Evolutionary conservation across 495 filamentous ascomycete genomes (phyloP), one percentile per base, ranked within the genome.

Genomic region (Penicillium atrosanguineum): DNA sequence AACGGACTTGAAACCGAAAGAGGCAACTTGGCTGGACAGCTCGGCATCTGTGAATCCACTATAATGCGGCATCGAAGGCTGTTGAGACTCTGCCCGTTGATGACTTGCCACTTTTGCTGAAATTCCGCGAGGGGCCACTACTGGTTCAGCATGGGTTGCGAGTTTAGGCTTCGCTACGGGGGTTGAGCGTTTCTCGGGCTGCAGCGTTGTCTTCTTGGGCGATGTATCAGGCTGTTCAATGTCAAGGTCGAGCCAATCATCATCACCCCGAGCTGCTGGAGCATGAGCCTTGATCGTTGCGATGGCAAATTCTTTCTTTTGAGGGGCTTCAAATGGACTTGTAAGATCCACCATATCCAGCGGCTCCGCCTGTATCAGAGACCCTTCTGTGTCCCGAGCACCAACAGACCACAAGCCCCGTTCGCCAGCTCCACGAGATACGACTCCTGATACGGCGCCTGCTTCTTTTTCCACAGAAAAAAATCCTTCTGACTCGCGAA

Each of bases 1-100:
- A 0, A 92, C 72, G 1, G 85, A 72, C 63, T 94, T 95, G 70
- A 94, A 91, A 0, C 86, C 87, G 60, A 84, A 91, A 0, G 75
- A 73, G 4, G 78, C 60, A 36, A 93, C 65, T 56, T 86, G 80
- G 46, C 78, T 82, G 6, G 81, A 72, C 38, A 95, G 70, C 47
- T 88, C 78, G 14, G 76, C 67, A 52, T 87, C 85, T 15, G 83
- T 86, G 50, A 81, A 86, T 3, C 81, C 74, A 53, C 77, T 75
- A 51, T 80, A 93, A 43, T 84, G 81, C 18, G 88, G 88, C 76
- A 74, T 79, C 47, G 49, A 40, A 23, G 60, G 61, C 45, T 21
- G 48, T 19, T 50, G 49, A 18, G 48, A 20, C 29, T 48, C 58
- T 46, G 38, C 2, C 34, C 48, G 23, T 36, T 50, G 55, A 18